Evolutionary conservation across 345 rosid species (phyloP).

Genomic region (Citrus medica): DNA sequence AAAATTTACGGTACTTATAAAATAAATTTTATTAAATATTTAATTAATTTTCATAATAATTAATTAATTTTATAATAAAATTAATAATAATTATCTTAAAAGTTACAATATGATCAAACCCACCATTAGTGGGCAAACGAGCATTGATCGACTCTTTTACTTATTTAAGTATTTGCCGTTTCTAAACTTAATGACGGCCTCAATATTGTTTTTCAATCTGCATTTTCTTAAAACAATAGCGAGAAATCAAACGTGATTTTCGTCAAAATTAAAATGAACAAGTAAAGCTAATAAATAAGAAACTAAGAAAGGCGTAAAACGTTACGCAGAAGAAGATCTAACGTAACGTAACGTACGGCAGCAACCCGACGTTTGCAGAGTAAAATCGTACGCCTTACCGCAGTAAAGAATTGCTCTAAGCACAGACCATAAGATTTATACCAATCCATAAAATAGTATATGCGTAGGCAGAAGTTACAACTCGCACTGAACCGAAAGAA

Average conservation of each 20-base stretch:
- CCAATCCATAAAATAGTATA: too few species aligned
- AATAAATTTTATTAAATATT: too few species aligned
- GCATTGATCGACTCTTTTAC: neutral
- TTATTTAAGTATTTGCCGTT: neutral
- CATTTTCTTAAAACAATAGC: too few species aligned
- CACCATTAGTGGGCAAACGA: too few species aligned
- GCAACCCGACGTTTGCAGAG: neutral
- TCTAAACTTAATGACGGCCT: too few species aligned
- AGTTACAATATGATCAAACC: too few species aligned
- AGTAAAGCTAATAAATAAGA: neutral
- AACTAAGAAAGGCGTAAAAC: neutral
- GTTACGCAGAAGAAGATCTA: neutral
- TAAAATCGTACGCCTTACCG: neutral
- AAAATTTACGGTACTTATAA: accelerated
- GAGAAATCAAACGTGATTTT: too few species aligned
- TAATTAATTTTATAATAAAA: too few species aligned
- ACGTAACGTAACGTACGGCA: neutral
- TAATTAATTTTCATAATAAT: too few species aligned
- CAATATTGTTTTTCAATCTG: too few species aligned
- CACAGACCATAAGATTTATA: neutral
- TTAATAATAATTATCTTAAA: too few species aligned
- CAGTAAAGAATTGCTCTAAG: neutral
- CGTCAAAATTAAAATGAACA: neutral
- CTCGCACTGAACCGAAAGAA: neutral
- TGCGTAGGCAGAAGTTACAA: neutral